Evolutionary conservation across 2,329 filamentous ascomycete species (phyloP), one percentile per base, ranked within the genome.

Genomic region (Ophiocordyceps camponoti-leonardi): DNA sequence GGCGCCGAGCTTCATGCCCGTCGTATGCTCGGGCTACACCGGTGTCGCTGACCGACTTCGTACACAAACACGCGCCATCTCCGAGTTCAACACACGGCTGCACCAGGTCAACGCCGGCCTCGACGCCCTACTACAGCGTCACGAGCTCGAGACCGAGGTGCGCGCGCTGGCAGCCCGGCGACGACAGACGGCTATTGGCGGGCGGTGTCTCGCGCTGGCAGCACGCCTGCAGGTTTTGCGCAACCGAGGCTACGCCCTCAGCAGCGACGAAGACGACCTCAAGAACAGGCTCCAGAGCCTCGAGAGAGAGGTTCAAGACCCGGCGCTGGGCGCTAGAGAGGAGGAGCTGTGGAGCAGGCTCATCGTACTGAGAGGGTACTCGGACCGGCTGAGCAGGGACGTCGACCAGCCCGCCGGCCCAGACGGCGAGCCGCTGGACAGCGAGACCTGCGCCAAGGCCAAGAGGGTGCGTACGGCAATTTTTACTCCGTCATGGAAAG

Each of bases 271-370:
- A 61, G 86, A 93, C 55, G 80, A 83, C 51, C 61, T 93, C 42
- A 79, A 81, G 60, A 76, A 77, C 53, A 83, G 84, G 58, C 67
- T 93, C 48, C 67, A 79, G 55, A 69, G 67, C 22, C 66, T 92
- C 47, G 82, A 88, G 58, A 75, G 77, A 55, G 69, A 71, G 44
- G 75, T 86, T 26, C 77, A 79, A 51, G 85, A 92, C 56, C 85
- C 86, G 8, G 79, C 79, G 8, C 71, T 90, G 46, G 75, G 75
- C 35, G 84, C 83, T 3, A 69, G 83, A 52, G 81, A 86, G 57
- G 86, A 92, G 61, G 85, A 92, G 66, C 77, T 92, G 41, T 92
- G 85, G 85, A 86, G 84, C 51, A 70, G 85, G 42, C 75, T 92
- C 65, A 81, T 87, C 43, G 75, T 81, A 35, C 67, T 92, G 43